Conservation (phyloP, 768 basidiomycete genomes). For the Leucocoprinus leucothites region DNA sequence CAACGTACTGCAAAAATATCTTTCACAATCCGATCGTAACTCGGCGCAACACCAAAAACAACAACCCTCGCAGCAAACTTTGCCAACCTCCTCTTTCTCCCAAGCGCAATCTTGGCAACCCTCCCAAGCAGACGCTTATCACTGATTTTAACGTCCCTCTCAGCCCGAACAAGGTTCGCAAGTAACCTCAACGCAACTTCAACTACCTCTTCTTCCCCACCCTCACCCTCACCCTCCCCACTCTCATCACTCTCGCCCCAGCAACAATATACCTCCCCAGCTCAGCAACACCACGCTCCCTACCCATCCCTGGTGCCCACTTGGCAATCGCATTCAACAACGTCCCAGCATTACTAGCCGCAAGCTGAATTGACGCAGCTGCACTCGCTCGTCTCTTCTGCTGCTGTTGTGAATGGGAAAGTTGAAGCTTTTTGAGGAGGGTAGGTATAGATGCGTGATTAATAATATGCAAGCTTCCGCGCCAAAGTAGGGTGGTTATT, state of each 20-base stretch:
- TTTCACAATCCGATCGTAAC: slow-evolving; percentile 46
- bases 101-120: slow-evolving; percentile 54
- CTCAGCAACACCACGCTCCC: slow-evolving; percentile 71
- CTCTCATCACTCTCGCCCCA: slow-evolving; percentile 54
- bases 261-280: slow-evolving; percentile 64
- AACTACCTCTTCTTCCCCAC: slow-evolving; percentile 30
- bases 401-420: slow-evolving; percentile 40
- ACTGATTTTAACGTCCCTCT: slow-evolving; percentile 49
- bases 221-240: neutral
- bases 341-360: slow-evolving; percentile 46
- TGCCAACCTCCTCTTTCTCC: slow-evolving; percentile 58
- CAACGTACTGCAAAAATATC: slow-evolving; percentile 62
- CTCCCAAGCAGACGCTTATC: slow-evolving; percentile 76
- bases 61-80: slow-evolving; percentile 77
- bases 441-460: slow-evolving; percentile 86
- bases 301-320: slow-evolving; percentile 68
- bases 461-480: slow-evolving; percentile 66
- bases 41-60: slow-evolving; percentile 53
- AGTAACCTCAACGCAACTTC: slow-evolving; percentile 77
- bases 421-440: slow-evolving; percentile 72
- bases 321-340: slow-evolving; percentile 57
- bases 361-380: slow-evolving; percentile 39
- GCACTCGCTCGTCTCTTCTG: slow-evolving; percentile 29
- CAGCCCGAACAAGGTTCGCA: slow-evolving; percentile 59
- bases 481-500: slow-evolving; percentile 67